Conservation (phyloP, 805 yeast species). For the Suhomyces prunicola region DNA sequence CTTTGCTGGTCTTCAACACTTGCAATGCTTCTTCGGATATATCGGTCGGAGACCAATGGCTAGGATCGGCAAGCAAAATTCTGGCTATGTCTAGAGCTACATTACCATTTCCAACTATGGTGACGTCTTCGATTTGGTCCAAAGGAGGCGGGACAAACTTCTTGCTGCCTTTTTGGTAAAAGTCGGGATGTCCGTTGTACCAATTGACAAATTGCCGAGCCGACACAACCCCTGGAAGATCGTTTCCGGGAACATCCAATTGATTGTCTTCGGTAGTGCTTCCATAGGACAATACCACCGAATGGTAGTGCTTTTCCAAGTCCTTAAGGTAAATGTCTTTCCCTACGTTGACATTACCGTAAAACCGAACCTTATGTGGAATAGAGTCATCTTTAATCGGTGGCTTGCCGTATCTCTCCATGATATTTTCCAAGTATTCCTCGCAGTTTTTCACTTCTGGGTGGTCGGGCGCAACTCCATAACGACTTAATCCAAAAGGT, state of each 20-base stretch:
- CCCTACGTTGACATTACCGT: slow-evolving; percentile 75
- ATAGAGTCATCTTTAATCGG: slow-evolving; percentile 10
- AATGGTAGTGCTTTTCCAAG: slow-evolving; percentile 59
- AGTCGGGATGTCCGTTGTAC: slow-evolving; percentile 88
- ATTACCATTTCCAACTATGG: slow-evolving; percentile 94
- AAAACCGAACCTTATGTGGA: slow-evolving; percentile 40
- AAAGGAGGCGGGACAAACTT: slow-evolving; percentile 49
- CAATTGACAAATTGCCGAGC: slow-evolving; percentile 91
- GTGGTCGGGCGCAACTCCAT: slow-evolving; percentile 99
- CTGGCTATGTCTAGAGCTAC: slow-evolving; percentile 92
- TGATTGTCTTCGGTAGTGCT: slow-evolving; percentile 57
- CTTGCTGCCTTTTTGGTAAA: slow-evolving; percentile 32
- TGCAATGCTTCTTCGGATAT: slow-evolving; percentile 60
- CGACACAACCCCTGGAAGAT: slow-evolving; percentile 63
- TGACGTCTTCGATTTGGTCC: slow-evolving; percentile 57
- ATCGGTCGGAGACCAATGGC: slow-evolving; percentile 68
- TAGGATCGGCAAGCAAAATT: slow-evolving; percentile 58
- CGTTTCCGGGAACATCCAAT: slow-evolving; percentile 58
- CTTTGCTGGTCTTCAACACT: slow-evolving; percentile 47
- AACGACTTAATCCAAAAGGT: slow-evolving; percentile 88
- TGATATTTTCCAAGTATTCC: slow-evolving; percentile 62
- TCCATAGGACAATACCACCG: slow-evolving; percentile 81
- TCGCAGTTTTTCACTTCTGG: slow-evolving; percentile 90
- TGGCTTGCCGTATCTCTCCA: slow-evolving; percentile 17
- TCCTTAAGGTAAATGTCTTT: slow-evolving; percentile 50